Percentiles rank a stretch among this genome's conserved stretches.
Evolutionary conservation across 148 eudicot genomes (phyloP).

Genomic region (Hydrangea macrophylla): DNA sequence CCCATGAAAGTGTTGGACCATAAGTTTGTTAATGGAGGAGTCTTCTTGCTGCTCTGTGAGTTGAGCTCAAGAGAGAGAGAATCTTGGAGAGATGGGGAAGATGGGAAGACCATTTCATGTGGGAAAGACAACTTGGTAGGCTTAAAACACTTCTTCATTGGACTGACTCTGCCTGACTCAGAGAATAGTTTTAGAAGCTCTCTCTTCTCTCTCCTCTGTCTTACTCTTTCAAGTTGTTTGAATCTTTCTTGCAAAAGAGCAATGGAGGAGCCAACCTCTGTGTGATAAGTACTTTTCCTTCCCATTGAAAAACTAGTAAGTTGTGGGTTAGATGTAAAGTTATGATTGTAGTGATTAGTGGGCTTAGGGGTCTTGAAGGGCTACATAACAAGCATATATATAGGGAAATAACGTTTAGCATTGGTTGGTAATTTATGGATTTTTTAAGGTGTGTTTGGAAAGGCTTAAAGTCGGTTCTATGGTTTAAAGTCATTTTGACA

Average conservation of each 20-base stretch:
- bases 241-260: slow-evolving; percentile 15
- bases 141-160: not conserved
- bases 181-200: slow-evolving; percentile 11
- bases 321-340: too few relatives aligned
- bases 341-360: too few relatives aligned
- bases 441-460: too few relatives aligned
- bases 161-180: not conserved
- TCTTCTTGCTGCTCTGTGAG: slow-evolving; percentile 3
- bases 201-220: slow-evolving; percentile 11
- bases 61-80: slow-evolving; percentile 13
- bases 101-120: not conserved
- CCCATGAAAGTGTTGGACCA: not conserved
- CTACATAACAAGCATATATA: too few relatives aligned
- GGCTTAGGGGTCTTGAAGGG: too few relatives aligned
- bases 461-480: too few relatives aligned
- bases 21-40: not conserved
- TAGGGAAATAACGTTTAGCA: too few relatives aligned
- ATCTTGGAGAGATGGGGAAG: slow-evolving; percentile 14
- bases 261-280: slow-evolving; percentile 5
- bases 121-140: slow-evolving; percentile 7
- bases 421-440: too few relatives aligned
- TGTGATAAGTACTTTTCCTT: too few relatives aligned
- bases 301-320: too few relatives aligned
- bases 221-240: slow-evolving; percentile 3
- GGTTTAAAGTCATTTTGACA: too few relatives aligned